phyloP scores from a whole-genome alignment of 2,329 filamentous ascomycete genomes.

The Chalaropsis ovoidea region DNA sequence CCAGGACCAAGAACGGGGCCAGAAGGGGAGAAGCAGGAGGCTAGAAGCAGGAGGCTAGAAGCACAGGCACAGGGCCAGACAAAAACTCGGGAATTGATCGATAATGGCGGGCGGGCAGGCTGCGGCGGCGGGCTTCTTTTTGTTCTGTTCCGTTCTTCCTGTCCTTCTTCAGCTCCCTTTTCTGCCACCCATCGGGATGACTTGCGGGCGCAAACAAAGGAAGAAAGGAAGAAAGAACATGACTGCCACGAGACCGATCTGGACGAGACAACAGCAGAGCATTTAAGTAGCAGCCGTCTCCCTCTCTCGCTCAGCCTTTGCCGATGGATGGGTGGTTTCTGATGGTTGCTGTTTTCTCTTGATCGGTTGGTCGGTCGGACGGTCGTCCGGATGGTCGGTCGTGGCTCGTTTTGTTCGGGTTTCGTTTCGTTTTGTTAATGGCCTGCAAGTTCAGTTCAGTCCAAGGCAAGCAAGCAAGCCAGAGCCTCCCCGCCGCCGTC shows the following conservation, averaged over 20 bases:
- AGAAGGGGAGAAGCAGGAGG: too few relatives aligned
- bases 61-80: not conserved
- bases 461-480: not conserved
- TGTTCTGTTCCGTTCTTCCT: not conserved
- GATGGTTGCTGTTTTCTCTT: too few relatives aligned
- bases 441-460: slow-evolving; percentile 3
- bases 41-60: too few relatives aligned
- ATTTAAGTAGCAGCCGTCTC: not conserved
- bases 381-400: not conserved
- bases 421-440: slow-evolving; percentile 1
- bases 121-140: not conserved
- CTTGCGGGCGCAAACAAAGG: not conserved
- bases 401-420: not conserved
- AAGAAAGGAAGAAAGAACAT: too few relatives aligned
- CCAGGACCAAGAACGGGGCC: not conserved
- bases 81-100: not conserved
- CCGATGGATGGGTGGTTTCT: too few relatives aligned
- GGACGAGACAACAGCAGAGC: not conserved
- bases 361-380: too few relatives aligned
- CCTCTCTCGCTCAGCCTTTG: too few relatives aligned
- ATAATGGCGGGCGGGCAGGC: not conserved
- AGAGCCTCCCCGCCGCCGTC: too few relatives aligned
- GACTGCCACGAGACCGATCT: too few relatives aligned
- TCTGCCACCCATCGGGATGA: not conserved
- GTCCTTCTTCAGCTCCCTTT: not conserved